Conservation (phyloP, 2,329 filamentous ascomycete genomes). For the Tolypocladium tundrense region DNA sequence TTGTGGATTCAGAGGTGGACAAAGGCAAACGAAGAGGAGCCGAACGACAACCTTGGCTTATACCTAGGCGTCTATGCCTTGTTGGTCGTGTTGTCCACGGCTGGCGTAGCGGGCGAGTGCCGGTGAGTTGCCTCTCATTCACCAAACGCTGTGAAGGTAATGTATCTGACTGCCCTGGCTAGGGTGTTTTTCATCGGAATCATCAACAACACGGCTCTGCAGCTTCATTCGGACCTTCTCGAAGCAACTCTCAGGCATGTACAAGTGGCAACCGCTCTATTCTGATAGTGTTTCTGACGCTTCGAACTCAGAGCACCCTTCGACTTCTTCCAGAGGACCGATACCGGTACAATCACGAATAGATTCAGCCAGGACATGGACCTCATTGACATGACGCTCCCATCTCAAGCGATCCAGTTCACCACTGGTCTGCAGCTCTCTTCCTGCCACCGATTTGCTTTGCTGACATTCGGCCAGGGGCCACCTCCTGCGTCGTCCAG, state of each 20-base stretch:
- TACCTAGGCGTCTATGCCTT: neutral
- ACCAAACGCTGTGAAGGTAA: neutral
- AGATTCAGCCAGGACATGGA: conserved; percentile 28
- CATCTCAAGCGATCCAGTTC: conserved; percentile 4
- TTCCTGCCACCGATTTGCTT: neutral
- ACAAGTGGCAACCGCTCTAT: neutral
- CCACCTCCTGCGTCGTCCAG: conserved; percentile 6
- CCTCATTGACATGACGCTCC: conserved; percentile 22
- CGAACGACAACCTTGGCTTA: neutral
- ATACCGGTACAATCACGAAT: conserved; percentile 25
- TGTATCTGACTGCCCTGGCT: neutral
- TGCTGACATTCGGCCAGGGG: neutral
- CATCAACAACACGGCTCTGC: conserved; percentile 1
- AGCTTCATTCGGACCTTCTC: conserved; percentile 23
- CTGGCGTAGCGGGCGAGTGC: neutral
- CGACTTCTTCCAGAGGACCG: conserved; percentile 7
- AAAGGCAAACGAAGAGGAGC: neutral
- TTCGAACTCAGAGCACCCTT: neutral
- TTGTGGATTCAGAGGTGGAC: conserved; percentile 1
- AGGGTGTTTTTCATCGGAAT: neutral
- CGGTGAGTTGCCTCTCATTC: neutral
- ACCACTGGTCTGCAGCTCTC: conserved; percentile 2
- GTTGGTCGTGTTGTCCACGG: neutral
- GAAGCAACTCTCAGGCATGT: conserved; percentile 10
- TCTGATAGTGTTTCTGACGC: neutral